These are phyloP conservation scores for Cladophialophora yegresii DNA, from an alignment of 2,329 filamentous ascomycete genomes.

Conservation along the genomic window DNA sequence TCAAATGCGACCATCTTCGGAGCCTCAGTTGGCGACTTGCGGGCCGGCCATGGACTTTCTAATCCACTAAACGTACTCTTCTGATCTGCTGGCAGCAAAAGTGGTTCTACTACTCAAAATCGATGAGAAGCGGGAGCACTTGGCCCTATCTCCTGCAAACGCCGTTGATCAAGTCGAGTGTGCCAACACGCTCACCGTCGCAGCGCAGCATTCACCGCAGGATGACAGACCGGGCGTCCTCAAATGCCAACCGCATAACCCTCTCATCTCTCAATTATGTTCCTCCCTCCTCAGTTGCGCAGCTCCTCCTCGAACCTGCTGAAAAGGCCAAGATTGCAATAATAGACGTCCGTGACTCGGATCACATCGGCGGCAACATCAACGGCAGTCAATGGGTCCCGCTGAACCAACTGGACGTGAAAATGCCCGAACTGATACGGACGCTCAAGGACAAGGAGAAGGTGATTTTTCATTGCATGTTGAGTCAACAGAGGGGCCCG, in stretches of 20 bases:
- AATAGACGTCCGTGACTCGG: conserved; percentile 86
- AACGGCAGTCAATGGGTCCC: conserved; percentile 74
- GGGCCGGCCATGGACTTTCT: no score
- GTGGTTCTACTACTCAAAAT: neutral
- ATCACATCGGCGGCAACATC: conserved; percentile 91
- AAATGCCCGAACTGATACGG: conserved; percentile 79
- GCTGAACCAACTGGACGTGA: conserved; percentile 69
- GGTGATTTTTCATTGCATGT: conserved; percentile 91
- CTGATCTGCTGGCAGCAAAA: neutral
- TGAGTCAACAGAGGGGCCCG: conserved; percentile 89
- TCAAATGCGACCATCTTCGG: conserved; percentile 5
- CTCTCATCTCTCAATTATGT: conserved; percentile 68
- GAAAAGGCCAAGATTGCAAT: conserved; percentile 62
- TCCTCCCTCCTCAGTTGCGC: conserved; percentile 66
- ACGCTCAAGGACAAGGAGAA: conserved; percentile 73
- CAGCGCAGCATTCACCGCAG: neutral
- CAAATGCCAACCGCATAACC: conserved; percentile 52
- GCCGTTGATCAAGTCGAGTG: neutral
- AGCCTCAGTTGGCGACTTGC: neutral
- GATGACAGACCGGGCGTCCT: conserved; percentile 14
- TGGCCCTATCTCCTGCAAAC: neutral
- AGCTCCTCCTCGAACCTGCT: conserved; percentile 60
- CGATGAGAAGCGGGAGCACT: neutral
- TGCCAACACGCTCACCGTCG: neutral
- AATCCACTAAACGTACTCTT: no score